Evolutionary conservation across 345 rosid species (phyloP), one percentile per base, ranked within the genome.

Genomic region (Eutrema heterophyllum): DNA sequence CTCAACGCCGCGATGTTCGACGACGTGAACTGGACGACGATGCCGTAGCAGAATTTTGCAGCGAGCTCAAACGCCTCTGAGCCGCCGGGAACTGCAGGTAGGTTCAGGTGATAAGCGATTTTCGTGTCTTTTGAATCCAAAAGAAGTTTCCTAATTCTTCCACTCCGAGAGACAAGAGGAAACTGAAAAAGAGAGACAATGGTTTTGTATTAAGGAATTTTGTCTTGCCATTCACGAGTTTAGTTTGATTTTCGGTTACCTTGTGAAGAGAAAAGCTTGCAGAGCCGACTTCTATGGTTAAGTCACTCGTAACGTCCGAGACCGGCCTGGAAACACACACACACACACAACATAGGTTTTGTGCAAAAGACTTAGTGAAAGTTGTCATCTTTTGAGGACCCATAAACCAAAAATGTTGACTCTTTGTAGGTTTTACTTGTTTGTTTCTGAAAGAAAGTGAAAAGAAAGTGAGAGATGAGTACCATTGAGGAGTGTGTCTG

Each of bases 1-100:
- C 86, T 74, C 40, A 91, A 52, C 64, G 80, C 83, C 0, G 97
- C 97, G 52, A 91, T 85, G 76, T 89, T 95, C 7, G 86, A 85
- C 10, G 83, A 55, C 4, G 85, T 80, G 67, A 91, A 83, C 62
- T 95, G 97, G 2, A 86, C 72, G 58, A 75, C 84, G 41, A 89
- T 80, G 26, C 98, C 97, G 40, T 94, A 94, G 66, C 98, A 94
- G 87, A 94, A 91, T 81, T 94, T 94, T n/a, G 98, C 98, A 32
- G 97, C 98, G 5, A 84, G 83, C 77, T 91, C 98, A 56, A 94
- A 94, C 4, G 93, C 92, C 78, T 89, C 98, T 11, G 92, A 70
- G 70, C 97, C 97, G n/a, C 97, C 98, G 0, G 97, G 98, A 40
- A 89, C 83, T 6, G 76, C 68, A 7, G 86, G 53, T 43, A 94